Evolutionary conservation across 345 rosid species (phyloP), one percentile per base, ranked within the genome.

Genomic region (Corchorus capsularis): DNA sequence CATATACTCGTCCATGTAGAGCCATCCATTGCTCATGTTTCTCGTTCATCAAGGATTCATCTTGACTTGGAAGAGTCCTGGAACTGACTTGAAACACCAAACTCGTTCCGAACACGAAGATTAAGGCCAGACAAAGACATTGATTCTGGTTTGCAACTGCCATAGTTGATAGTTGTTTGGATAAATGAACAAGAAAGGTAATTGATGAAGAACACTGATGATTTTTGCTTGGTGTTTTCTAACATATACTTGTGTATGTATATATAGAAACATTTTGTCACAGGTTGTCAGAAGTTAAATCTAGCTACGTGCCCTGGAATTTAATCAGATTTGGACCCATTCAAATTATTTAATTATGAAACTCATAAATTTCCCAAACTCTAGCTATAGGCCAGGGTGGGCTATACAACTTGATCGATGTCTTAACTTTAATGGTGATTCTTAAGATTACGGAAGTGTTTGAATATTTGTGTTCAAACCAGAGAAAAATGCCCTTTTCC

Each of bases 11-110:
- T 27, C 84, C 82, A 8, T 88, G 65, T 14, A 4, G 54, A 43
- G 49, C 60, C 81, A 82, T 72, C 88, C 90, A 88, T 35, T 77
- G 62, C 27, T 80, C 63, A 49, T 82, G 80, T 74, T 81, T 63
- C 74, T 83, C 63, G 8, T 66, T 11, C 75, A 80, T 52, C 1
- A 67, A 13, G 15, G 27, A 27, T 27, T 27, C 45, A 19, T 69
- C 80, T 12, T 62, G 35, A 5, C 2, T 4, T 41, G 27, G 73
- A 22, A 83, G 69, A 59, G 46, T 12, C 27, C 77, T 72, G 27
- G 77, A 55, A 20, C 50, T 64, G 11, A 76, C 81, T 37, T 45
- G 78, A 4, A 41, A 73, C 32, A 69, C 45, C 76, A 56, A 69
- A 32, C 8, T 45, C 2, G 77, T 60, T 37, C 77, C 81, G 27